Percentiles rank a stretch among this genome's conserved stretches.
These are phyloP conservation scores for Blastobotrys ciferrii DNA, from an alignment of 1,139 yeast genomes.

Conservation along the genomic window DNA sequence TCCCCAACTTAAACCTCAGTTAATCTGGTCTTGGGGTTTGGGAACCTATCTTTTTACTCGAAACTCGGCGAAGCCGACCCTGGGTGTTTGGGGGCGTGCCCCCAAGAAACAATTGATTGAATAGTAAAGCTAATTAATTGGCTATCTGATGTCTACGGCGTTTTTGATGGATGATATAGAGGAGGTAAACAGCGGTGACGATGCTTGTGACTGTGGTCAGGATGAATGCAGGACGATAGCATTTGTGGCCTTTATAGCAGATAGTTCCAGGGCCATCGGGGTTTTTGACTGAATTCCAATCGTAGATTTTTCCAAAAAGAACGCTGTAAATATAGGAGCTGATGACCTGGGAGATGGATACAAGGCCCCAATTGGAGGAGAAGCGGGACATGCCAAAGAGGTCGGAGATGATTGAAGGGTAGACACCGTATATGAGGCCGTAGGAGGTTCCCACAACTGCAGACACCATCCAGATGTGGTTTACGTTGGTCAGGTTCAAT, in stretches of 20 bases:
- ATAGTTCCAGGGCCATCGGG: constrained; percentile 22
- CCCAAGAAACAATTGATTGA: no score
- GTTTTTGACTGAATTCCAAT: constrained; percentile 27
- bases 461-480: constrained; percentile 50
- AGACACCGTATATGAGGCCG: constrained; percentile 73
- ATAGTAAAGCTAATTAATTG: background rate
- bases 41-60: no score
- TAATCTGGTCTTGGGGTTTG: no score
- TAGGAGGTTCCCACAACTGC: constrained; percentile 63
- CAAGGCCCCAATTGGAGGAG: constrained; percentile 75
- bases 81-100: no score
- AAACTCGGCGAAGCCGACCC: no score
- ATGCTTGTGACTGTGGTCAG: constrained; percentile 38
- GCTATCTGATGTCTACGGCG: background rate
- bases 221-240: constrained; percentile 30
- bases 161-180: constrained; percentile 26
- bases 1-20: no score
- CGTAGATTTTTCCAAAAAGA: constrained; percentile 38
- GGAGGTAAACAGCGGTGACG: constrained; percentile 38
- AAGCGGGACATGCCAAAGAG: constrained; percentile 66
- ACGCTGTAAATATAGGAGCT: constrained; percentile 35
- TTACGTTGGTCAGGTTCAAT: constrained; percentile 34
- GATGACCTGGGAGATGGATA: constrained; percentile 39
- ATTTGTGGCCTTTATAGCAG: constrained; percentile 29
- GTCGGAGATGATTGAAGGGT: constrained; percentile 74